phyloP scores from a whole-genome alignment of 495 filamentous ascomycete genomes.

The Lindgomyces ingoldianus region DNA sequence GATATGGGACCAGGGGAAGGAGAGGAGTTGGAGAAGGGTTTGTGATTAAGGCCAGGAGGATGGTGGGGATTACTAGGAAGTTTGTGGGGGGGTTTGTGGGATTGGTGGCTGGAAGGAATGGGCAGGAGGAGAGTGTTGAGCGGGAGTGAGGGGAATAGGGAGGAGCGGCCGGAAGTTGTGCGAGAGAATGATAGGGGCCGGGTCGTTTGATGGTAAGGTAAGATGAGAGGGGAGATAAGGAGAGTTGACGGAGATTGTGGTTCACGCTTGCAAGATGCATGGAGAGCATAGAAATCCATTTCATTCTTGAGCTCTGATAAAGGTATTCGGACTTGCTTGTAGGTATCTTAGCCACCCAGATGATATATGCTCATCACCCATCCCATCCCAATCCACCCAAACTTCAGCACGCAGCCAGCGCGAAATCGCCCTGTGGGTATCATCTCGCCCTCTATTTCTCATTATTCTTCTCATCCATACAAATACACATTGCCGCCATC shows the following conservation, averaged over 20 bases:
- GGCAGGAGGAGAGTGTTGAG: neutral
- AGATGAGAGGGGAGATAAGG: neutral
- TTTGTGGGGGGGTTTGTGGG: constrained; percentile 10
- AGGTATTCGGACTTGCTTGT: no score
- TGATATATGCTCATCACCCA: no score
- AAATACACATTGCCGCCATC: constrained; percentile 62
- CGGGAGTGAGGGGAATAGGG: neutral
- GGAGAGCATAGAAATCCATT: no score
- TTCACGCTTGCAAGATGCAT: neutral
- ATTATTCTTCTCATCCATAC: constrained; percentile 61
- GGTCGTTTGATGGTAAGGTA: neutral
- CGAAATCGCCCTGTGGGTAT: neutral
- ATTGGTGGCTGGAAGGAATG: neutral
- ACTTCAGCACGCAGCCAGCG: neutral
- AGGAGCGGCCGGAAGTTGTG: constrained; percentile 4
- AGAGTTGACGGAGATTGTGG: neutral
- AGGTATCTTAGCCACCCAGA: no score
- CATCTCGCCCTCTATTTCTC: constrained; percentile 4
- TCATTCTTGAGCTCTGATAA: no score
- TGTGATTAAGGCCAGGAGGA: constrained; percentile 3
- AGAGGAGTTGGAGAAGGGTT: neutral
- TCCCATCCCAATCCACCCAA: no score
- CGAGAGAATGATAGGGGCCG: neutral
- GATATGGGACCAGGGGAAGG: neutral
- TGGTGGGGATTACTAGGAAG: constrained; percentile 8